These are phyloP conservation scores for Zygnema circumcarinatum DNA, from an alignment of 139 green algal genomes.

Conservation along the genomic window DNA sequence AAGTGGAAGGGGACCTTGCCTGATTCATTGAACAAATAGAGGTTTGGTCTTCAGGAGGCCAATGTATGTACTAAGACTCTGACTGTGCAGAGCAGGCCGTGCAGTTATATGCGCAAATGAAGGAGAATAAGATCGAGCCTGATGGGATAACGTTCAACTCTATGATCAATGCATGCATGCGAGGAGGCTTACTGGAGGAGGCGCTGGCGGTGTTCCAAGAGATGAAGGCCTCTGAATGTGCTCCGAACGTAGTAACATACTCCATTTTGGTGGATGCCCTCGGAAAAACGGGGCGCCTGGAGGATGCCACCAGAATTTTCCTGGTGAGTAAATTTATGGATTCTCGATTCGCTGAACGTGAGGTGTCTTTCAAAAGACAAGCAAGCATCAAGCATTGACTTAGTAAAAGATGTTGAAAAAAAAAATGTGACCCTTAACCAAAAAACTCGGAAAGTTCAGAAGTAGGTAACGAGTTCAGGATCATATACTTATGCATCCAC, in stretches of 20 bases:
- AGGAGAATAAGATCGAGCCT: slow-evolving; percentile 16
- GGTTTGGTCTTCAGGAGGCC: too few species aligned
- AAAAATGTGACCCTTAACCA: too few species aligned
- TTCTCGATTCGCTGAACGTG: not conserved
- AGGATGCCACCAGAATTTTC: slow-evolving; percentile 32
- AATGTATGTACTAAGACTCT: not conserved
- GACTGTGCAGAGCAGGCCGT: slow-evolving; percentile 15
- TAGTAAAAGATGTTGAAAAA: too few species aligned
- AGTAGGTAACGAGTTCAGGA: too few species aligned
- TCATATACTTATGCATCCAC: too few species aligned
- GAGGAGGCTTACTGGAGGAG: slow-evolving; percentile 29
- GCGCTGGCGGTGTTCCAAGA: slow-evolving; percentile 38
- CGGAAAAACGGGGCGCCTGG: slow-evolving; percentile 19
- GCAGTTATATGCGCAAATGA: slow-evolving; percentile 53
- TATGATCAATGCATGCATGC: slow-evolving; percentile 54
- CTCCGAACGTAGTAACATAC: slow-evolving; percentile 55
- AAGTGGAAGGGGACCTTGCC: too few species aligned
- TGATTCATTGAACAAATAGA: too few species aligned
- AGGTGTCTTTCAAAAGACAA: too few species aligned
- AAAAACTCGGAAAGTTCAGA: too few species aligned
- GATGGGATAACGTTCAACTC: slow-evolving; percentile 56
- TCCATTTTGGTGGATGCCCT: slow-evolving; percentile 40
- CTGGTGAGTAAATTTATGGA: not conserved
- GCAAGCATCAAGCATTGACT: too few species aligned
- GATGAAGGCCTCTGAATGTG: slow-evolving; percentile 39